A percentile compares a stretch with the other conserved stretches of the same genome.
Evolutionary conservation across 2,329 filamentous ascomycete genomes (phyloP).

Genomic region (Colletotrichum cordylinicola): DNA sequence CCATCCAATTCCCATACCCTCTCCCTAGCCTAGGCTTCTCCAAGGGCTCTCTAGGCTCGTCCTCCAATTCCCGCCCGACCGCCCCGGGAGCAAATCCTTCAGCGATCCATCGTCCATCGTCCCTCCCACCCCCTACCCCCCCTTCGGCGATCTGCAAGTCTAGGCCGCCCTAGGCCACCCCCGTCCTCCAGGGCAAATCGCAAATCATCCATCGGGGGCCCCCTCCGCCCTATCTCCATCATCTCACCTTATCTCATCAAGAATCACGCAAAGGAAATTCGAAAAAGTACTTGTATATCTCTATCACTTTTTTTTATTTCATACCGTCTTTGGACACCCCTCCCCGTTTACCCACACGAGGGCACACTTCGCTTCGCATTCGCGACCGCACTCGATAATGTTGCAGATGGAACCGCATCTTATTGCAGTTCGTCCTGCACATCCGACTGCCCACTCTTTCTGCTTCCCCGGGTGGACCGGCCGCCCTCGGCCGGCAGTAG

Average conservation of each 20-base stretch:
- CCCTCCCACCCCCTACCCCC: neutral
- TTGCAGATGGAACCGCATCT: neutral
- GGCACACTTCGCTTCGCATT: neutral
- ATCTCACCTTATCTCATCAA: constrained; percentile 7
- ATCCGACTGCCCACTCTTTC: neutral
- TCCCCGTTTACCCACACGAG: neutral
- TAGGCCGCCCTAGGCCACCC: constrained; percentile 1
- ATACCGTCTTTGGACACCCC: neutral
- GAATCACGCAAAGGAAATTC: neutral
- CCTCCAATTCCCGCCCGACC: constrained; percentile 5
- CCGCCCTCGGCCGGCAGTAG: neutral
- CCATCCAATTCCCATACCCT: neutral
- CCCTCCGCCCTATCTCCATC: neutral
- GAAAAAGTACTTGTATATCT: neutral
- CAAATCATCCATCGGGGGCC: neutral
- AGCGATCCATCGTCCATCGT: constrained; percentile 11
- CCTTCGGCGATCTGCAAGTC: constrained; percentile 15
- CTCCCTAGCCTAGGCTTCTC: neutral
- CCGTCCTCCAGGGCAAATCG: constrained; percentile 1
- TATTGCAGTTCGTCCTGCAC: neutral
- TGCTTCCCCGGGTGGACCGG: neutral
- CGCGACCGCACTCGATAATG: neutral
- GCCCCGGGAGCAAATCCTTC: constrained; percentile 13
- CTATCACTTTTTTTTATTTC: neutral
- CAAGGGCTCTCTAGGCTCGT: neutral